Evolutionary conservation across 139 green algal species (phyloP), one percentile per base, ranked within the genome.

Genomic region (Chlamydomonas sp.): DNA sequence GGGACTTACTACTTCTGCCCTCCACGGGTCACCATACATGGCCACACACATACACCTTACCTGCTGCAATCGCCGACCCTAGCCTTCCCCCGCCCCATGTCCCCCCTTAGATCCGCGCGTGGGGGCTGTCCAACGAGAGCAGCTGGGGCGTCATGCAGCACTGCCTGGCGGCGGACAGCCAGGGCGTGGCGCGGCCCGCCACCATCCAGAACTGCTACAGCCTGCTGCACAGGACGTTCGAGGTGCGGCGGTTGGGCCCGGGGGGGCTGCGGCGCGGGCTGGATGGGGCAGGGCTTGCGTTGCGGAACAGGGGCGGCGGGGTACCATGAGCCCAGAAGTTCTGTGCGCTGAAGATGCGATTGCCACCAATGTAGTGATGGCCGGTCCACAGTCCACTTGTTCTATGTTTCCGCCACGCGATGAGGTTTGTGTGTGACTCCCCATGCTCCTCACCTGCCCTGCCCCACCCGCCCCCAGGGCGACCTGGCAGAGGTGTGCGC

Each of bases 81-180:
- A 49, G 31, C 73, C 73, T 31, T 17, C 3, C 75, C 18, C 75
- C 75, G 57, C 57, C 20, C 75, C 60, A 14, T 57, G 2, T 6
- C 60, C 49, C 14, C 60, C 57, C 62, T 2, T 77, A 89, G 90
- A 92, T 97, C n/a, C 85, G 91, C 15, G 71, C 95, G 58, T 95
- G 95, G 88, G 95, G 95, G 2, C 79, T 98, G 49, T 95, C 90
- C 81, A 98, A 98, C 85, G 95, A 98, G 88, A 97, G 90, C 12
- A 82, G 90, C 14, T 98, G 89, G 74, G 95, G 91, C 10, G 87
- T 90, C 3, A 85, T 92, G 78, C 78, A 74, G 73, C 76, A 93
- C 73, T 94, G 91, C 77, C 64, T 86, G 69, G 85, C 88, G 31
- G 92, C 95, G 4, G 86, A 93, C 69, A 63, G 76, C 68, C 78